Evolutionary conservation across 2,329 filamentous ascomycete species (phyloP), one percentile per base, ranked within the genome.

Genomic region (Sarocladium brachiariae): DNA sequence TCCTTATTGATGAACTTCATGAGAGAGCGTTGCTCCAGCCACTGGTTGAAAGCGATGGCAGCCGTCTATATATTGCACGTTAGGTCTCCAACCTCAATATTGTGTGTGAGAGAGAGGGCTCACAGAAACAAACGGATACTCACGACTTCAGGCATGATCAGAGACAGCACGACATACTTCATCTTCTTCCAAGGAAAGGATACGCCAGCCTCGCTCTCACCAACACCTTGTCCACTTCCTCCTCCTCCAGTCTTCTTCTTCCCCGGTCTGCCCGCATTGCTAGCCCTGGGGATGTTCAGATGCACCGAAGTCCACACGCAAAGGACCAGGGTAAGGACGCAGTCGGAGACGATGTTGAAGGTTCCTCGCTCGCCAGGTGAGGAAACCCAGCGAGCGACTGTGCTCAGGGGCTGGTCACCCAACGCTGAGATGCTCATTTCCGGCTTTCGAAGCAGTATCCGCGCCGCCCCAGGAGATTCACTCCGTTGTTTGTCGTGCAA

Each of bases 1-100:
- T 43, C 39, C 9, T 43, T 43, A 11, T 43, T 43, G 39, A 43
- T 43, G 39, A 43, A 43, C 11, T 43, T 43, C 39, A 43, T 43
- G 7, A 43, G 39, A 24, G 39, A 43, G 23, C 39, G 39, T 3
- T 43, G 39, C 21, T 43, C 39, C 21, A 43, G 23, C 39, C 39
- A 43, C 16, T 43, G 39, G n/a, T 43, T 43, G 39, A 43, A 43
- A 7, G 39, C 39, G n/a, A 43, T 14, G 3, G 39, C 39, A 7
- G 39, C 39, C 3, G 27, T 23, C 39, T 43, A 13, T 8, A n/a
- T 10, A 4, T 30, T 13, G 10, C 16, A 21, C 13, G 21, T 25
- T 8, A 43, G 16, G 21, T 25, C 35, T 8, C 3, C n/a, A 19
- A 6, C 13, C 3, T 18, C n/a, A n/a, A n/a, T n/a, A n/a, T n/a